Percentiles rank a stretch among this genome's conserved stretches.
These are phyloP conservation scores for Mucor velutinosus DNA, from an alignment of 371 early-diverging fungal species.

Conservation along the genomic window DNA sequence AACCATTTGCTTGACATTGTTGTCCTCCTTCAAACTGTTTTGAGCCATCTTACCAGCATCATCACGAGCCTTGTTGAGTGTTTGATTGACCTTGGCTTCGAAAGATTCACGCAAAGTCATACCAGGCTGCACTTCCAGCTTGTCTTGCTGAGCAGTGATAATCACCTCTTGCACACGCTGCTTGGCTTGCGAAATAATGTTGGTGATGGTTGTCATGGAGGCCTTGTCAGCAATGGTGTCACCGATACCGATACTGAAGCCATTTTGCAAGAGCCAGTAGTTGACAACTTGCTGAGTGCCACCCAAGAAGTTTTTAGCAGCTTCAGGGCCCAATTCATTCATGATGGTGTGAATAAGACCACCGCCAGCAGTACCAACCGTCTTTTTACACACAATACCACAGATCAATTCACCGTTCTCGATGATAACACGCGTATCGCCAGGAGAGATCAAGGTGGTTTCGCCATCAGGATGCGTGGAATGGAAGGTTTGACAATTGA, in stretches of 20 bases:
- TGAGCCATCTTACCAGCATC: slow-evolving; percentile 94
- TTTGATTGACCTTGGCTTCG: slow-evolving; percentile 90
- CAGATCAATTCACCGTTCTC: slow-evolving; percentile 93
- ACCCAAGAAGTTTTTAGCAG: slow-evolving; percentile 93
- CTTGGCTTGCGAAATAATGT: slow-evolving; percentile 87
- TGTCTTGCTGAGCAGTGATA: slow-evolving; percentile 82
- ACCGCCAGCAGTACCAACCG: slow-evolving; percentile 93
- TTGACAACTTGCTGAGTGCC: slow-evolving; percentile 96
- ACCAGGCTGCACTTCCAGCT: slow-evolving; percentile 93
- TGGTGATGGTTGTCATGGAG: slow-evolving; percentile 88
- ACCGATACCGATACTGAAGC: slow-evolving; percentile 99
- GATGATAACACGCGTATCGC: slow-evolving; percentile 93
- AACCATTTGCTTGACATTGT: slow-evolving; percentile 99
- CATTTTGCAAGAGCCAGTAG: slow-evolving; percentile 94
- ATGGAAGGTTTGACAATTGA: slow-evolving; percentile 83
- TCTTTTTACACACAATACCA: slow-evolving; percentile 98
- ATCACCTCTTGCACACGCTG: slow-evolving; percentile 88
- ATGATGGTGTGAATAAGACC: slow-evolving; percentile 97
- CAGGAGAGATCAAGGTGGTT: slow-evolving; percentile 77
- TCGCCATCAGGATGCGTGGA: slow-evolving; percentile 87
- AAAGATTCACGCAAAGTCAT: slow-evolving; percentile 98
- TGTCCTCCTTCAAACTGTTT: slow-evolving; percentile 86
- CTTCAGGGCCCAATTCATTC: slow-evolving; percentile 94
- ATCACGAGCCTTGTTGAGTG: slow-evolving; percentile 97
- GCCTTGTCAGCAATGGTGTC: slow-evolving; percentile 95